Base-by-base conservation (phyloP, 2,329 filamentous ascomycete species). In the Fusarium pininemorale region DNA sequence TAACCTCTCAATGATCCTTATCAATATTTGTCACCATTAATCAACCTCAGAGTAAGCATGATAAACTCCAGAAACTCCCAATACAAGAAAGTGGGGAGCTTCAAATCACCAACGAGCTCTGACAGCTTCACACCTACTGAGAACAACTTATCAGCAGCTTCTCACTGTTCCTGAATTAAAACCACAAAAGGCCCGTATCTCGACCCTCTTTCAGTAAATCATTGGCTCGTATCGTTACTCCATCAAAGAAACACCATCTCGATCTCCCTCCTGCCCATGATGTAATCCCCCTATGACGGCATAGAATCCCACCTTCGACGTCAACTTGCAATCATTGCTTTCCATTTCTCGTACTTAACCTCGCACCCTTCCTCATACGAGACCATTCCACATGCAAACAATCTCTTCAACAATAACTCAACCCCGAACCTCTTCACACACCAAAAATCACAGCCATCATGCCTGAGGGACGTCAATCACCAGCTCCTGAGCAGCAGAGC, bases 381-480 rank as follows among this genome's bases (percentile, higher is more conserved):
- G 39, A 63, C 61, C 18, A 45, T 65, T 65, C 39, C 47, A 41
- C 15, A 37, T 54, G 28, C 37, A 65, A 68, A 28, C 26, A 66
- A 51, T 38, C 35, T 26, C 32, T 22, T 41, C 28, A 53, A 22
- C 22, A 22, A 18, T 26, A 32, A 35, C 8, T n/a, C 28, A 53
- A 28, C 15, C 32, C 13, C 28, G 56, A 47, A 15, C 38, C 26
- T 47, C 54, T 44, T 56, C 45, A 41, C 28, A n/a, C n/a, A 67
- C 53, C 39, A 55, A 48, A 70, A 59, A 58, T 56, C 73, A 82
- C 74, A 78, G 77, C 74, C 70, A 90, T 74, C 79, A 94, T 94
- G 92, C 91, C 93, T 79, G 83, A 89, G 83, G 93, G 93, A 81
- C 91, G 91, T 80, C 89, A 97, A 84, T 97, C 94, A 38, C 95